Conservation (phyloP, 805 yeast species). For the Candida sphagnicola region DNA sequence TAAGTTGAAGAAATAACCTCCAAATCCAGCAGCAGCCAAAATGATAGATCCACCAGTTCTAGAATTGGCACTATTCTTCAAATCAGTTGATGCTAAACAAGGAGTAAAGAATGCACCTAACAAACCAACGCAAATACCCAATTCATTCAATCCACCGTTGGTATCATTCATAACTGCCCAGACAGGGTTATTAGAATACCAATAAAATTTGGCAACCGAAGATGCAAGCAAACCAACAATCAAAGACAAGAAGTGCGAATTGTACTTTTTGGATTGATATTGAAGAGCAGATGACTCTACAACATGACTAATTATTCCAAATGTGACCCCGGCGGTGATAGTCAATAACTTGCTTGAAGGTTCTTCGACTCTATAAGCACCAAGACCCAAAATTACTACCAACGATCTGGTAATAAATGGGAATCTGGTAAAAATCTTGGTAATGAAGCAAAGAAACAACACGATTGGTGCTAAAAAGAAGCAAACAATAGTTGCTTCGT, state of each 20-base stretch:
- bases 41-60: slow-evolving; percentile 42
- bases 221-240: slow-evolving; percentile 70
- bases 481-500: slow-evolving; percentile 63
- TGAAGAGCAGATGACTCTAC: slow-evolving; percentile 42
- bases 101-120: slow-evolving; percentile 64
- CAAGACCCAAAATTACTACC: slow-evolving; percentile 65
- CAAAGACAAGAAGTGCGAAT: slow-evolving; percentile 53
- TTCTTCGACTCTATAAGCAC: slow-evolving; percentile 61
- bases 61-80: slow-evolving; percentile 7
- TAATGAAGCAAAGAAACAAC: slow-evolving; percentile 38
- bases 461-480: slow-evolving; percentile 58
- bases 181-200: slow-evolving; percentile 84
- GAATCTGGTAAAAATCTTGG: slow-evolving; percentile 30
- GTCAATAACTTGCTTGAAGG: slow-evolving; percentile 70
- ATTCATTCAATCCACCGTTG: slow-evolving; percentile 82
- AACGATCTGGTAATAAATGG: slow-evolving; percentile 55
- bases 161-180: slow-evolving; percentile 91
- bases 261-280: slow-evolving; percentile 25
- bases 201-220: slow-evolving; percentile 68
- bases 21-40: slow-evolving; percentile 65
- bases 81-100: slow-evolving; percentile 11
- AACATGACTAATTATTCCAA: slow-evolving; percentile 58
- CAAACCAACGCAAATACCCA: slow-evolving; percentile 64
- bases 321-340: slow-evolving; percentile 62
- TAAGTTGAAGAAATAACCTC: slow-evolving; percentile 66